Evolutionary conservation across 1,284 basidiomycete genomes (phyloP).

Genomic region (Melampsora americana): DNA sequence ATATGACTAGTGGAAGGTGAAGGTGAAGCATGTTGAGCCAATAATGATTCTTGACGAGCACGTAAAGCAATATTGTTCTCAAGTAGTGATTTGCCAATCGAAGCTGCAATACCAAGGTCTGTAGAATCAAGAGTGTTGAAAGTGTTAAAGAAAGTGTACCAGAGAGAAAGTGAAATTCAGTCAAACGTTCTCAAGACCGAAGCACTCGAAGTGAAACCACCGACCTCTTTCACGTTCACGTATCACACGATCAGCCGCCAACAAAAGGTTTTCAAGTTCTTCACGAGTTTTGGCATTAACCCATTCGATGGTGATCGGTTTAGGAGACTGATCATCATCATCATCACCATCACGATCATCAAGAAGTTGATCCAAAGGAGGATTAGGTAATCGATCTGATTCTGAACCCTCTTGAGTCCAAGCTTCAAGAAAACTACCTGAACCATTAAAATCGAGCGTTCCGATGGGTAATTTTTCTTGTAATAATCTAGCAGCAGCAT

Average conservation of each 20-base stretch:
- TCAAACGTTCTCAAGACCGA: too few relatives aligned
- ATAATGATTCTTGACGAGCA: conserved; percentile 65
- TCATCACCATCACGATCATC: not conserved
- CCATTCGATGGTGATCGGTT: conserved; percentile 65
- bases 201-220: conserved; percentile 48
- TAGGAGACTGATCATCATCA: conserved; percentile 58
- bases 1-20: conserved; percentile 1
- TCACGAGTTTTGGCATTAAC: conserved; percentile 45
- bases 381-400: not conserved
- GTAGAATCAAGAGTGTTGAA: conserved; percentile 11
- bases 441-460: conserved; percentile 12
- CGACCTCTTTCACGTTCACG: conserved; percentile 70
- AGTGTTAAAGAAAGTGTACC: too few relatives aligned
- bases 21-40: conserved; percentile 62
- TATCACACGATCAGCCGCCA: conserved; percentile 62
- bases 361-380: too few relatives aligned
- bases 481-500: conserved; percentile 15
- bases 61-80: conserved; percentile 67
- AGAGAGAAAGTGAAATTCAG: conserved; percentile 1
- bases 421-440: conserved; percentile 29
- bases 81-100: conserved; percentile 66
- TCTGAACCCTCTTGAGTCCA: conserved; percentile 2
- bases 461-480: conserved; percentile 4
- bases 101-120: conserved; percentile 69
- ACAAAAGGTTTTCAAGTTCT: conserved; percentile 48